A percentile compares a stretch with the other conserved stretches of the same genome.
phyloP scores from a whole-genome alignment of 192 early-diverging fungal species.

The Backusella parvicylindrica region DNA sequence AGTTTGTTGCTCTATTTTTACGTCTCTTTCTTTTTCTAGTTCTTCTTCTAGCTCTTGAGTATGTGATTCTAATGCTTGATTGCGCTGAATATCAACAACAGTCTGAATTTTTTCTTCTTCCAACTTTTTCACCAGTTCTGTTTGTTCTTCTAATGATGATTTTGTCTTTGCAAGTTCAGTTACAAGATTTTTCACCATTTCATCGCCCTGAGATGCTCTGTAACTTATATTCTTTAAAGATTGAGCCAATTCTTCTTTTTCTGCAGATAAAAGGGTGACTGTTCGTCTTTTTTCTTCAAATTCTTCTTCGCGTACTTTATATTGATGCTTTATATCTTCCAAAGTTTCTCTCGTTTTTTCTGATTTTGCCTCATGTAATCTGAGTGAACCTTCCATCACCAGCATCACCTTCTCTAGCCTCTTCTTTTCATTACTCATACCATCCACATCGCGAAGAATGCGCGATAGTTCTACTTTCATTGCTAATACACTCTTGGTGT shows the following conservation, averaged over 20 bases:
- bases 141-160: neutral
- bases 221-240: conserved; percentile 3
- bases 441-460: conserved; percentile 20
- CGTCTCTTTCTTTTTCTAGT: neutral
- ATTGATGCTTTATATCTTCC: conserved; percentile 22
- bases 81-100: conserved; percentile 3
- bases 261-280: neutral
- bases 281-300: conserved; percentile 18
- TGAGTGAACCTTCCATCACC: conserved; percentile 19
- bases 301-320: conserved; percentile 25
- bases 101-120: conserved; percentile 3
- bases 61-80: neutral
- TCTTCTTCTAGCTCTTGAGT: neutral
- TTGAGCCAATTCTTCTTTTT: conserved; percentile 8
- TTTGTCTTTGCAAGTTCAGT: conserved; percentile 8
- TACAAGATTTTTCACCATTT: neutral
- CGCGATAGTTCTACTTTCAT: conserved; percentile 14
- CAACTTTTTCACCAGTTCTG: neutral
- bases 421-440: conserved; percentile 21
- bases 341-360: conserved; percentile 11
- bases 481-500: conserved; percentile 4
- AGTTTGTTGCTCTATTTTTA: neutral
- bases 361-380: conserved; percentile 20
- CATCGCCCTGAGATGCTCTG: conserved; percentile 3
- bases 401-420: conserved; percentile 20